Evolutionary conservation across 2,329 filamentous ascomycete species (phyloP).

Genomic region (Furcasterigmium sp.): DNA sequence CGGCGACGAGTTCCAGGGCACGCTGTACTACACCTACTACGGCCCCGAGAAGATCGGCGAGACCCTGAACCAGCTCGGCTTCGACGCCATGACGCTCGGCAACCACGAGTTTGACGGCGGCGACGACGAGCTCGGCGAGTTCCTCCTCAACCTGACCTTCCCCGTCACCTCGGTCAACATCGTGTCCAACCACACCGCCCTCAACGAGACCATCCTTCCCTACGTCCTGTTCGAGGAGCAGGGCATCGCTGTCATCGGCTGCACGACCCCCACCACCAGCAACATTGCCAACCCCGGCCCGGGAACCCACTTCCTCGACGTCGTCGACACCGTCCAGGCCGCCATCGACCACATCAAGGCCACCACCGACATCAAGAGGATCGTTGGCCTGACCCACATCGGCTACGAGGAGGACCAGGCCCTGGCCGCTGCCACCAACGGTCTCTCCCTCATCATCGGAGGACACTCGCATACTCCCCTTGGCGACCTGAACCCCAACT

Average conservation of each 20-base stretch:
- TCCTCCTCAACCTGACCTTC: constrained; percentile 59
- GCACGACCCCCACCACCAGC: constrained; percentile 55
- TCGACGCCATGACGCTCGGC: constrained; percentile 63
- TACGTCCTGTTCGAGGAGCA: constrained; percentile 61
- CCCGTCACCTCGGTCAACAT: constrained; percentile 61
- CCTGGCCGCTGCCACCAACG: constrained; percentile 53
- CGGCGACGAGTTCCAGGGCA: constrained; percentile 67
- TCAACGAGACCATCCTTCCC: constrained; percentile 60
- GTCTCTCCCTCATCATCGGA: constrained; percentile 64
- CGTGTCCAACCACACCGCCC: constrained; percentile 49
- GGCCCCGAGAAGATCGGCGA: constrained; percentile 64
- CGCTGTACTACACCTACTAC: constrained; percentile 63
- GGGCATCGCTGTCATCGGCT: constrained; percentile 57
- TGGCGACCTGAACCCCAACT: constrained; percentile 48
- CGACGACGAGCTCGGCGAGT: constrained; percentile 56
- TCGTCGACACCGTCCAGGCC: constrained; percentile 52
- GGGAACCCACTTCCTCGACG: constrained; percentile 53
- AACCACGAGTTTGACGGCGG: constrained; percentile 65
- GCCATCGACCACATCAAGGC: constrained; percentile 57
- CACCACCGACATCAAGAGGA: constrained; percentile 57
- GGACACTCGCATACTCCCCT: constrained; percentile 57
- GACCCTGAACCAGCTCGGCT: constrained; percentile 59
- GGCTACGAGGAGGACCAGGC: constrained; percentile 60
- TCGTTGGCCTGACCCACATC: constrained; percentile 63
- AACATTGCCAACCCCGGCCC: constrained; percentile 53